Evolutionary conservation across 1,139 yeast genomes (phyloP), one percentile per base, ranked within the genome.

Genomic region (Candida sanyaensis): DNA sequence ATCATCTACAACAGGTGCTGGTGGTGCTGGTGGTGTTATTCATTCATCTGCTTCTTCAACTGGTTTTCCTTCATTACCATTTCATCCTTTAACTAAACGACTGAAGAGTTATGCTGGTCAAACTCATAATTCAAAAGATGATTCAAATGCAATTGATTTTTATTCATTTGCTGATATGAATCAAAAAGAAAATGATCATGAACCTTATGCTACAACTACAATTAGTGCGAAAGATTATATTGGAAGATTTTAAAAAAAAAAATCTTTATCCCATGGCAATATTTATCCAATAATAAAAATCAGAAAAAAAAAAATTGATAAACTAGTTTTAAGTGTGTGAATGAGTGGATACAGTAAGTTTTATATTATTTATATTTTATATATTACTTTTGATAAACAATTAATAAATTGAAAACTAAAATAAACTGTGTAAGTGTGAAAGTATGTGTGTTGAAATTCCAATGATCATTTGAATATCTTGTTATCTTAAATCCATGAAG

Each of bases 161-260:
- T 68, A 66, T 50, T 65, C 70, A 13, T 68, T 63, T 55, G 72
- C 71, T 6, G 73, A 68, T 43, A 65, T 68, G 60, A 41, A 54
- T 6, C 46, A 43, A 29, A 50, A 53, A 40, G 57, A 55, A 43
- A 54, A 52, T 34, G 52, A 47, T 11, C 48, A 51, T 21, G 42
- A 49, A 43, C 33, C 27, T 21, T 37, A 45, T n/a, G 45, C 33
- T 43, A 49, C 33, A n/a, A 45, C 57, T 39, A 55, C 58, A 5
- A 53, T 55, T 17, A 50, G 44, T 44, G 58, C 56, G 12, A 51
- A 53, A 27, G 58, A 55, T 43, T 55, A 55, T 26, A 51, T 55
- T 41, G 57, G 55, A 8, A 41, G 43, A n/a, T 32, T 41, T 32
- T 41, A 26, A 23, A 10, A 23, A 11, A 13, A 8, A 11, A n/a